Evolutionary conservation across 257 asterid genomes (phyloP).

Genomic region (Solanum commersonii): DNA sequence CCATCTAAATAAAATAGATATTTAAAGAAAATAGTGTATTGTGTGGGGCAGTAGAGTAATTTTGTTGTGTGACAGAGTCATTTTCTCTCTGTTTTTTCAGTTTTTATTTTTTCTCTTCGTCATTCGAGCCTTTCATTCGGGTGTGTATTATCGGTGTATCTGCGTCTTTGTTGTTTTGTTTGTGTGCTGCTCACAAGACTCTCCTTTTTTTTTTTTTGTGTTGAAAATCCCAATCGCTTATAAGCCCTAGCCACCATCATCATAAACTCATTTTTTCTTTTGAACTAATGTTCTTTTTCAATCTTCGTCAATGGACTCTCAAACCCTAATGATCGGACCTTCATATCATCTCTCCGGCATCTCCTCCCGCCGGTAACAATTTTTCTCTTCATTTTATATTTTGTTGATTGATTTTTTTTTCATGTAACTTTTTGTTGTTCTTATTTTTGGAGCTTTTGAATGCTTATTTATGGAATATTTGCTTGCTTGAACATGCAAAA

Average conservation of each 20-base stretch:
- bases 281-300: neutral
- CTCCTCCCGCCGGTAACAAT: slow-evolving; percentile 10
- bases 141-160: neutral
- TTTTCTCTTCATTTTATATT: neutral
- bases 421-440: neutral
- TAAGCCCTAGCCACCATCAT: slow-evolving; percentile 2
- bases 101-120: neutral
- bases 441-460: neutral
- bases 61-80: neutral
- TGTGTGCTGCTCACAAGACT: neutral
- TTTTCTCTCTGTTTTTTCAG: neutral
- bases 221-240: neutral
- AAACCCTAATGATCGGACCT: slow-evolving; percentile 15
- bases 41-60: slow-evolving; percentile 10
- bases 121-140: slow-evolving; percentile 17
- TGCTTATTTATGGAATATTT: neutral
- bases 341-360: neutral
- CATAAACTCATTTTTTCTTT: neutral
- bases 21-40: neutral
- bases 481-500: neutral
- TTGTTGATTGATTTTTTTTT: neutral
- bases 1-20: too few species aligned
- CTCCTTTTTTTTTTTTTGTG: neutral
- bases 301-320: neutral
- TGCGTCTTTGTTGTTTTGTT: neutral